Evolutionary conservation across 208 protist species (phyloP).

Genomic region (Herpetomonas tarakana): DNA sequence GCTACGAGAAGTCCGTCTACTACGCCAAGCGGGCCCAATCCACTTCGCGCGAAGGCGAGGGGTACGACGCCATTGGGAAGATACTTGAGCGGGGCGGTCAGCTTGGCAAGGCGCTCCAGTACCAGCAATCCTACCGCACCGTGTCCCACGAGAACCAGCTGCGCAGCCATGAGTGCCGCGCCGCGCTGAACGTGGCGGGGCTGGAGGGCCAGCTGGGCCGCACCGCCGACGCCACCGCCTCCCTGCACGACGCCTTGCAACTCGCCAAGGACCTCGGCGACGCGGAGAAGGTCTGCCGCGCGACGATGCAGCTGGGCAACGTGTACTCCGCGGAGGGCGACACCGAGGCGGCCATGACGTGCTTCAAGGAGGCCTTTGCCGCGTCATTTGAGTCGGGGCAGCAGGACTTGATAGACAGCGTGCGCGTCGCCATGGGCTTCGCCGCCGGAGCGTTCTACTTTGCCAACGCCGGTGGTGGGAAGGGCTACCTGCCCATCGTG

Average conservation of each 20-base stretch:
- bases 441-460: conserved; percentile 75
- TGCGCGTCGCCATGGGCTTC: conserved; percentile 82
- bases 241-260: conserved; percentile 55
- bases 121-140: conserved; percentile 62
- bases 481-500: conserved; percentile 78
- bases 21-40: conserved; percentile 38
- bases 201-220: conserved; percentile 78
- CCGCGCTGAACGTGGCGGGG: conserved; percentile 63
- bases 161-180: conserved; percentile 43
- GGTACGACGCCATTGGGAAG: conserved; percentile 66
- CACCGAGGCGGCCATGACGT: conserved; percentile 59
- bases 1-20: conserved; percentile 41
- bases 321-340: conserved; percentile 48
- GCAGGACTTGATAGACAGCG: conserved; percentile 67
- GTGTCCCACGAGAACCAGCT: conserved; percentile 41
- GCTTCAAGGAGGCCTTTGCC: conserved; percentile 72
- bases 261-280: conserved; percentile 71
- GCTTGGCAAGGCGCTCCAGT: conserved; percentile 56
- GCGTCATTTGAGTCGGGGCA: conserved; percentile 55
- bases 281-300: conserved; percentile 54
- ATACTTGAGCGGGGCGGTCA: conserved; percentile 71
- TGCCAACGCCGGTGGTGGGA: conserved; percentile 53
- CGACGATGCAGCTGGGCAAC: conserved; percentile 84
- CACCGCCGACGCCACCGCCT: conserved; percentile 56
- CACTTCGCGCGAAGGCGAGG: conserved; percentile 40